Evolutionary conservation across 345 rosid species (phyloP), one percentile per base, ranked within the genome.

Genomic region (Pistacia vera): DNA sequence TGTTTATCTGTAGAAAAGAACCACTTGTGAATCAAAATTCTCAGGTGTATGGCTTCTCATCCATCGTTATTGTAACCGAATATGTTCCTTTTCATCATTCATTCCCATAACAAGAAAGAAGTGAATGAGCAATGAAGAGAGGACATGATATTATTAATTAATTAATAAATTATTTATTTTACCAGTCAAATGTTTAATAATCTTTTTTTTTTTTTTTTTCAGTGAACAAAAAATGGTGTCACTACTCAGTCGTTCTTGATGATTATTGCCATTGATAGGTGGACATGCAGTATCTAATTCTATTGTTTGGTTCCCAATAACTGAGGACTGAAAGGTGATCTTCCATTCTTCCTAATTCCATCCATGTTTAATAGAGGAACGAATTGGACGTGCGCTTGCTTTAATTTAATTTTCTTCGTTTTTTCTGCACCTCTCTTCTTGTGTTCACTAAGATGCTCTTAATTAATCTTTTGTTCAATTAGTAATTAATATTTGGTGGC

Each of bases 31-130:
- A 80, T 79, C 75, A 41, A 78, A 79, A 73, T 71, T 74, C 80
- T 75, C 61, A 61, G 73, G 72, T 76, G 73, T 46, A 10, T 73
- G 14, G 80, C 75, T 70, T 75, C 86, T 81, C 77, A 35, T 66
- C 85, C 86, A 85, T 68, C 79, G 81, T 84, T 84, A 35, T 52
- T 83, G 77, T 60, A 28, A 68, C 70, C 57, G 89, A 79, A 86
- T 86, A 66, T 22, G 83, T 86, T 83, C 89, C 79, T 22, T 54
- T 41, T 35, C 20, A 25, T 68, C 25, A 63, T 49, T 72, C 70
- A 78, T 72, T 68, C 67, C 72, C 64, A 79, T 71, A 35, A 68
- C 71, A 68, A 68, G 36, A 20, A 49, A 73, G 46, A 4, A 22
- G 17, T 18, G 46, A 5, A 20, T 20, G 12, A 66, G 35, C 18